Percentiles rank a stretch among this genome's conserved stretches.
Conservation (phyloP, 176 grass and related monocot genomes). For the Luzula sylvatica region DNA sequence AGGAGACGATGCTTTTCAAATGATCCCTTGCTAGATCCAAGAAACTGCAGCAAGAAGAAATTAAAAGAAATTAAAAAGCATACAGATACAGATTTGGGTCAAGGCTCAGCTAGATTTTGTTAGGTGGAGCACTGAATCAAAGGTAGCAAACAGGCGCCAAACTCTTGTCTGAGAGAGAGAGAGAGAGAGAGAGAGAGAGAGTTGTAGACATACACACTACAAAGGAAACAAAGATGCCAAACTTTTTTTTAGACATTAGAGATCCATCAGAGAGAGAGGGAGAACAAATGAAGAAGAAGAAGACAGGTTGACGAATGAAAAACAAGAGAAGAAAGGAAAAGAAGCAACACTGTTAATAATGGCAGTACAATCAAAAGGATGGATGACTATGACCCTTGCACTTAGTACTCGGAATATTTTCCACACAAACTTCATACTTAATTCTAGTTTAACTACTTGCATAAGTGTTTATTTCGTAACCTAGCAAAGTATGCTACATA, state of each 20-base stretch:
- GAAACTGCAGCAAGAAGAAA: not conserved
- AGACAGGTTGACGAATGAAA: not conserved
- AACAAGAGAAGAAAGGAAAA: not conserved
- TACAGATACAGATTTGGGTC: constrained; percentile 9
- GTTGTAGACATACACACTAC: not conserved
- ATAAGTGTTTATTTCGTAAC: too few relatives aligned
- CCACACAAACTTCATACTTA: too few relatives aligned
- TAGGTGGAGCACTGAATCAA: constrained; percentile 4
- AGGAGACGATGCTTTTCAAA: constrained; percentile 12
- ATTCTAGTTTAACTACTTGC: too few relatives aligned
- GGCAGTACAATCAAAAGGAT: constrained; percentile 13
- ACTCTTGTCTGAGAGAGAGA: not conserved
- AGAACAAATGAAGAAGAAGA: not conserved
- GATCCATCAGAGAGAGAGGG: not conserved
- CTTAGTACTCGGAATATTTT: not conserved
- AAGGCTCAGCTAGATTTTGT: constrained; percentile 4
- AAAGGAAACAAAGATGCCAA: not conserved
- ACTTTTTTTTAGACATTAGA: not conserved
- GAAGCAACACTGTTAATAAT: constrained; percentile 11
- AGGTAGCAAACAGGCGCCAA: not conserved
- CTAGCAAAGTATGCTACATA: too few relatives aligned
- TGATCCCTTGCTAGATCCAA: constrained; percentile 20
- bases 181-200: not conserved
- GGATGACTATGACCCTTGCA: constrained; percentile 13
- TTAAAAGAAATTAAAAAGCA: constrained; percentile 2